Evolutionary conservation across 441 rosid species (phyloP).

Genomic region (Omphalea diandra): DNA sequence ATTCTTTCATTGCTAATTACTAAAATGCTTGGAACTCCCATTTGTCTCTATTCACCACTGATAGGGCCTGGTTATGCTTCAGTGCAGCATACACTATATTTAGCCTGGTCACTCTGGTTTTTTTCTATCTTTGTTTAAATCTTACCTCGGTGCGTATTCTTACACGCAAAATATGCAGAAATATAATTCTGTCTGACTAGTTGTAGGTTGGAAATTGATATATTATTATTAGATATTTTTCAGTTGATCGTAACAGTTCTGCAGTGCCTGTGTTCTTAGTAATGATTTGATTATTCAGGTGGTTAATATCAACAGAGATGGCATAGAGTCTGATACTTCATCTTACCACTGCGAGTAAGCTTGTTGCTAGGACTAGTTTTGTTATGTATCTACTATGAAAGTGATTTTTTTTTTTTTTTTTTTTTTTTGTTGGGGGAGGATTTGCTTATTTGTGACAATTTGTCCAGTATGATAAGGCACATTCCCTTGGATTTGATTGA

Average conservation of each 20-base stretch:
- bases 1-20: too few species aligned
- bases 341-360: conserved; percentile 90
- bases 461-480: conserved; percentile 52
- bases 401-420: not conserved
- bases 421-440: too few species aligned
- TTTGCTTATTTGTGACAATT: conserved; percentile 20
- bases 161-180: not conserved
- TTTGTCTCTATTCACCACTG: too few species aligned
- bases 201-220: not conserved
- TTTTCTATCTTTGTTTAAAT: not conserved
- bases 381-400: not conserved
- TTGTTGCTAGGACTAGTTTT: conserved; percentile 18
- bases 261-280: conserved; percentile 8
- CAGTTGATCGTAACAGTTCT: not conserved
- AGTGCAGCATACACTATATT: not conserved
- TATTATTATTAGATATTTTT: not conserved
- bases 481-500: conserved; percentile 74
- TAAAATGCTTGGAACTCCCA: too few species aligned
- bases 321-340: conserved; percentile 63
- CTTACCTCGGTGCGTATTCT: not conserved
- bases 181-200: not conserved
- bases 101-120: not conserved
- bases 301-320: conserved; percentile 48
- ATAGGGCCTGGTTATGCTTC: not conserved
- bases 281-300: conserved; percentile 45